Conservation (phyloP, 257 asterid species). For the Nicotiana noctiflora region DNA sequence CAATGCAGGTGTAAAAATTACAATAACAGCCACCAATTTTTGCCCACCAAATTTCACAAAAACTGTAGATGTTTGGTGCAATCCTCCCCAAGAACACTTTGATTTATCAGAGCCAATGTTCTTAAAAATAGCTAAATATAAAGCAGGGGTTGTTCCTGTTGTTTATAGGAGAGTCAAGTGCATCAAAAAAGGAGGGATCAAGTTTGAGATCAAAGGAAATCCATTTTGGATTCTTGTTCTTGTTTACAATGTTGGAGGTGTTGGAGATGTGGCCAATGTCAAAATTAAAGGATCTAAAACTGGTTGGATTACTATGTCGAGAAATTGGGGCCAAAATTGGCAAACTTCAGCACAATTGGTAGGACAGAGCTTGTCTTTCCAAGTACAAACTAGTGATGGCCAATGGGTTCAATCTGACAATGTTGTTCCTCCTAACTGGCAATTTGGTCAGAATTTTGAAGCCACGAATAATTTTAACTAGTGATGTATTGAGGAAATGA, state of each 20-base stretch:
- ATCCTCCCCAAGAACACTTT: conserved; percentile 30
- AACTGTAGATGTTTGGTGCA: conserved; percentile 29
- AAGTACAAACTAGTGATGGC: not conserved
- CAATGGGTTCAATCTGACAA: not conserved
- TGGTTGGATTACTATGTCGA: conserved; percentile 19
- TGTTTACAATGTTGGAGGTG: conserved; percentile 38
- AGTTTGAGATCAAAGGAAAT: conserved; percentile 31
- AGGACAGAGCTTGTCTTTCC: conserved; percentile 6
- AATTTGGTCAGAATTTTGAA: conserved; percentile 7
- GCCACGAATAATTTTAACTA: not conserved
- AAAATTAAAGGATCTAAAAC: conserved; percentile 18
- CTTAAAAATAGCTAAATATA: conserved; percentile 22
- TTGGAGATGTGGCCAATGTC: conserved; percentile 24
- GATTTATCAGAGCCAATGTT: conserved; percentile 30
- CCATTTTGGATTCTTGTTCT: conserved; percentile 17
- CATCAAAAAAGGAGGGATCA: conserved; percentile 24
- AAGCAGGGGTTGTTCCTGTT: conserved; percentile 36
- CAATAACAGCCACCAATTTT: conserved; percentile 36
- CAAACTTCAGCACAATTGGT: not conserved
- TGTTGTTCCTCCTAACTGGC: not conserved
- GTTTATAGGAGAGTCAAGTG: conserved; percentile 25
- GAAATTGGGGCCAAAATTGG: conserved; percentile 48
- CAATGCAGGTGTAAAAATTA: not conserved
- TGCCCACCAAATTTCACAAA: conserved; percentile 38
- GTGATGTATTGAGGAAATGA: not conserved